These are phyloP conservation scores for Flaveria ramosissima DNA, from an alignment of 129 eudicot species.

Conservation along the genomic window DNA sequence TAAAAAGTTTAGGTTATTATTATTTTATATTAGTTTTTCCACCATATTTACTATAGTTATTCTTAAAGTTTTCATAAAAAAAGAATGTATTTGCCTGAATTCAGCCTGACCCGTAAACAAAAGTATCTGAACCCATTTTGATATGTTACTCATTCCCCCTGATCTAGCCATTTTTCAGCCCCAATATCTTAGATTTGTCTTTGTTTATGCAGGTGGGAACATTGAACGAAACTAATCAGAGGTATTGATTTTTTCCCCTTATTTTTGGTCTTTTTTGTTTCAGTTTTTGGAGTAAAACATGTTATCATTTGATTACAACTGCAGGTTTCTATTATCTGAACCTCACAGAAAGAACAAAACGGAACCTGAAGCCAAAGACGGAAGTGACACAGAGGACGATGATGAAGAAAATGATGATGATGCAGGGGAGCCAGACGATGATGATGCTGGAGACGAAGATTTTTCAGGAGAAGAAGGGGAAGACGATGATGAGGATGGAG, in stretches of 20 bases:
- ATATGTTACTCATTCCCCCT: background rate
- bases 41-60: background rate
- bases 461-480: slow-evolving; percentile 80
- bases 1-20: background rate
- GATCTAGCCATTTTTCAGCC: background rate
- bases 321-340: slow-evolving; percentile 65
- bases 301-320: background rate
- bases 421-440: slow-evolving; percentile 61
- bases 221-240: slow-evolving; percentile 29
- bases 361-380: slow-evolving; percentile 67
- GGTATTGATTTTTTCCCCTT: slow-evolving; percentile 33
- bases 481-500: slow-evolving; percentile 55
- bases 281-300: background rate
- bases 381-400: slow-evolving; percentile 76
- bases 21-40: background rate
- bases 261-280: background rate
- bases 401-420: slow-evolving; percentile 52
- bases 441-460: slow-evolving; percentile 82
- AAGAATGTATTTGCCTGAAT: background rate
- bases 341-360: slow-evolving; percentile 48
- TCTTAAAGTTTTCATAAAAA: background rate
- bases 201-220: slow-evolving; percentile 49
- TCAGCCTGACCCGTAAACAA: background rate
- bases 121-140: background rate
- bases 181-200: background rate